Evolutionary conservation across 2,329 filamentous ascomycete genomes (phyloP).

Genomic region (Microcyclosporella mali): DNA sequence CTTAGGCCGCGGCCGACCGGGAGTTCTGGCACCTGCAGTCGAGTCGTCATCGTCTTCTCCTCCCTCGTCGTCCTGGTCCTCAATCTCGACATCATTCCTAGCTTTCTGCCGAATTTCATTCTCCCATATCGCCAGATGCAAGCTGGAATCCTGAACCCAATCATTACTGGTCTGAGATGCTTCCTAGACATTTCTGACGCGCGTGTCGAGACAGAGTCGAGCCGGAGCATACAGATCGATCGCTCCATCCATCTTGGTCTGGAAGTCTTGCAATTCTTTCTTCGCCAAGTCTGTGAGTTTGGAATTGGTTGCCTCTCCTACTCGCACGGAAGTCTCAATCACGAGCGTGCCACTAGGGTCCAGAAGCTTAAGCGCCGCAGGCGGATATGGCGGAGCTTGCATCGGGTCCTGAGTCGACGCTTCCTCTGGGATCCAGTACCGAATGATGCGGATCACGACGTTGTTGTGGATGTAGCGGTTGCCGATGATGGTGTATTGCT

Average conservation of each 20-base stretch:
- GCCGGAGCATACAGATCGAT: conserved; percentile 54
- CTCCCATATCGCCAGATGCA: too few species aligned
- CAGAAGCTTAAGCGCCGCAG: conserved; percentile 44
- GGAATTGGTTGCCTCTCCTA: conserved; percentile 51
- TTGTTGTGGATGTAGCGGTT: conserved; percentile 54
- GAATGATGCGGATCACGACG: conserved; percentile 51
- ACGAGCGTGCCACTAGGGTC: conserved; percentile 54
- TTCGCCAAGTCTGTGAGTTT: conserved; percentile 50
- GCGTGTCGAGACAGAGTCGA: conserved; percentile 53
- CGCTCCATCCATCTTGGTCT: conserved; percentile 50
- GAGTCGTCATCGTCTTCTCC: too few species aligned
- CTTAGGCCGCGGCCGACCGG: too few species aligned
- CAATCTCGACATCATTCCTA: too few species aligned
- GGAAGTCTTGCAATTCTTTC: conserved; percentile 50
- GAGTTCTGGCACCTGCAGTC: too few species aligned
- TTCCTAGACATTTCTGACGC: conserved; percentile 38
- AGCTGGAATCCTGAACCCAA: too few species aligned
- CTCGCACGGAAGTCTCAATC: conserved; percentile 52
- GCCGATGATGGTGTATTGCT: conserved; percentile 52
- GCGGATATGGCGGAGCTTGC: conserved; percentile 33
- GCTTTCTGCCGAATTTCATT: too few species aligned
- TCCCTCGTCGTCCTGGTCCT: too few species aligned
- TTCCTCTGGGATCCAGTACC: conserved; percentile 27
- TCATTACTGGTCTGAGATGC: not conserved
- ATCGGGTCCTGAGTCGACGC: conserved; percentile 17